Conservation (phyloP, 2,329 filamentous ascomycete species). For the Nothophoma quercina region DNA sequence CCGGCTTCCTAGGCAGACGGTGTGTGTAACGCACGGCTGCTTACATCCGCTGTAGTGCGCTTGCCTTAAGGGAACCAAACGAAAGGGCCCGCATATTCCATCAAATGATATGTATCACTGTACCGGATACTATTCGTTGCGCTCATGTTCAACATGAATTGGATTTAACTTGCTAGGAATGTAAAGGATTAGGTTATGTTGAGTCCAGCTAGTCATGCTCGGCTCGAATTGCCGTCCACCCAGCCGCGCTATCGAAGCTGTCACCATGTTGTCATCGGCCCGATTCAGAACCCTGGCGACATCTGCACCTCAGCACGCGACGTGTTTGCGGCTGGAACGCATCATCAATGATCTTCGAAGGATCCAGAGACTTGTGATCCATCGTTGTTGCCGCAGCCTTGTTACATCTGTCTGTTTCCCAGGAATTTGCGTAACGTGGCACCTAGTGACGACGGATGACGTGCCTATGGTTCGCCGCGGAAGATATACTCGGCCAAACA, state of each 20-base stretch:
- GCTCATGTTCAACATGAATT: no score
- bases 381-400: background rate
- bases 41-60: no score
- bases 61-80: no score
- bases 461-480: conserved; percentile 1
- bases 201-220: no score
- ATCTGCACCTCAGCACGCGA: background rate
- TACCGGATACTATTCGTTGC: no score
- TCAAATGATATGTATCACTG: no score
- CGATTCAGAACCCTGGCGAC: background rate
- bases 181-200: no score
- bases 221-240: no score
- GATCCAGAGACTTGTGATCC: conserved; percentile 1
- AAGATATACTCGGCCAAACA: background rate
- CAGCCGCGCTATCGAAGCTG: background rate
- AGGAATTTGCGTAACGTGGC: background rate
- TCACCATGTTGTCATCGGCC: conserved; percentile 8
- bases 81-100: no score
- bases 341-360: background rate
- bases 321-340: background rate
- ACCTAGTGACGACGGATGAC: conserved; percentile 12
- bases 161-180: no score
- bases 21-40: no score
- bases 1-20: no score
- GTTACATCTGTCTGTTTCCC: background rate